A percentile compares a stretch with the other conserved stretches of the same genome.
Conservation (phyloP, 371 early-diverging fungal genomes). For the Haplosporangium sp. region DNA sequence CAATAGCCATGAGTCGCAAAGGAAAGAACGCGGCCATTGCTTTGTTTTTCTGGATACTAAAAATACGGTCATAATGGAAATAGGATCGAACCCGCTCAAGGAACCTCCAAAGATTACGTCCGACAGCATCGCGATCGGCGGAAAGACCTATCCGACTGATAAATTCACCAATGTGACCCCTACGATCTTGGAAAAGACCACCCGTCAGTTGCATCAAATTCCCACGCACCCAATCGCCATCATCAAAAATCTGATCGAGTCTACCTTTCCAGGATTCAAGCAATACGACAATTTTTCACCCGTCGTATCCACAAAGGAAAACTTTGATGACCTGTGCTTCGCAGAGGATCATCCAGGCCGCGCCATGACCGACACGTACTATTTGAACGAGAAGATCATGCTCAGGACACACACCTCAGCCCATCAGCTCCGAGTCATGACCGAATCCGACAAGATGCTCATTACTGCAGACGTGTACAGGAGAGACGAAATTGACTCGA, state of each 20-base stretch:
- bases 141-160: slow-evolving; percentile 69
- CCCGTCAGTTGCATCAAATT: slow-evolving; percentile 81
- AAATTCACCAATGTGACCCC: slow-evolving; percentile 83
- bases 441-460: slow-evolving; percentile 68
- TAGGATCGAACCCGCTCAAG: slow-evolving; percentile 19
- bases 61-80: background rate
- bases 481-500: slow-evolving; percentile 96
- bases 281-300: slow-evolving; percentile 78
- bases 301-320: slow-evolving; percentile 83
- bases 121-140: slow-evolving; percentile 61
- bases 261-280: slow-evolving; percentile 74
- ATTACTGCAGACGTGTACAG: slow-evolving; percentile 96
- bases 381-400: slow-evolving; percentile 82
- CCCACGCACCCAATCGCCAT: slow-evolving; percentile 91
- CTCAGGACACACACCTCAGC: slow-evolving; percentile 96
- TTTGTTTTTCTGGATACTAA: background rate
- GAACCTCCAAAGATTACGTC: slow-evolving; percentile 36
- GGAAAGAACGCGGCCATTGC: background rate
- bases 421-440: slow-evolving; percentile 86
- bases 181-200: slow-evolving; percentile 80
- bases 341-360: slow-evolving; percentile 88
- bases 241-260: slow-evolving; percentile 82
- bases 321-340: slow-evolving; percentile 94
- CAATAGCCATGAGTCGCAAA: no score
- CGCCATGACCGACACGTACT: slow-evolving; percentile 90